These are phyloP conservation scores for Aspergillus glaucus DNA, from an alignment of 2,329 filamentous ascomycete genomes.

Conservation along the genomic window DNA sequence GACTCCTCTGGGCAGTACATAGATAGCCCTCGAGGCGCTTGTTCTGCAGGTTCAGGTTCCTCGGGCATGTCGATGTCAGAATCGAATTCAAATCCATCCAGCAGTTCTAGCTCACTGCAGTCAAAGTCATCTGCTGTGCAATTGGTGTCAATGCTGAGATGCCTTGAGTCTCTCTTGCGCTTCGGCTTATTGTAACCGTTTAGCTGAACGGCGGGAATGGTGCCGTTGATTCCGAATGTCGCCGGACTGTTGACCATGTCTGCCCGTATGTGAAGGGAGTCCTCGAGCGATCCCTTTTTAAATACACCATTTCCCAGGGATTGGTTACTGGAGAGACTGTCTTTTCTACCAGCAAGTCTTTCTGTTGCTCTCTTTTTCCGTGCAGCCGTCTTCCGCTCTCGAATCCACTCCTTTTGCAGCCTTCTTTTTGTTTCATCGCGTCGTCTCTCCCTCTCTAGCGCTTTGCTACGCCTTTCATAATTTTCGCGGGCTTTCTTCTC, in stretches of 20 bases:
- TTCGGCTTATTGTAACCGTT: slow-evolving; percentile 16
- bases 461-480: slow-evolving; percentile 30
- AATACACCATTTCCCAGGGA: background rate
- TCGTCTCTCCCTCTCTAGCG: slow-evolving; percentile 29
- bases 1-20: slow-evolving; percentile 12
- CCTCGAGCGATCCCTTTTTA: background rate
- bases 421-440: slow-evolving; percentile 33
- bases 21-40: slow-evolving; percentile 3
- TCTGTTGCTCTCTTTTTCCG: slow-evolving; percentile 26
- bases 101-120: slow-evolving; percentile 27
- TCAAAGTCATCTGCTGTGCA: slow-evolving; percentile 16
- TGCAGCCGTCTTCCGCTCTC: slow-evolving; percentile 30
- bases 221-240: slow-evolving; percentile 7
- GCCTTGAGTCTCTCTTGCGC: slow-evolving; percentile 5
- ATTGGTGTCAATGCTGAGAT: slow-evolving; percentile 20
- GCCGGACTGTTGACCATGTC: background rate
- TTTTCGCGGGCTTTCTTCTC: slow-evolving; percentile 30
- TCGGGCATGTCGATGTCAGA: slow-evolving; percentile 38
- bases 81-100: slow-evolving; percentile 38
- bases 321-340: background rate
- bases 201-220: slow-evolving; percentile 23
- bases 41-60: slow-evolving; percentile 14
- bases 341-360: slow-evolving; percentile 10
- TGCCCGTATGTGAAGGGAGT: background rate
- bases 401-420: slow-evolving; percentile 37